These are phyloP conservation scores for Cystoderma amianthinum DNA, from an alignment of 768 basidiomycete species.

Conservation along the genomic window DNA sequence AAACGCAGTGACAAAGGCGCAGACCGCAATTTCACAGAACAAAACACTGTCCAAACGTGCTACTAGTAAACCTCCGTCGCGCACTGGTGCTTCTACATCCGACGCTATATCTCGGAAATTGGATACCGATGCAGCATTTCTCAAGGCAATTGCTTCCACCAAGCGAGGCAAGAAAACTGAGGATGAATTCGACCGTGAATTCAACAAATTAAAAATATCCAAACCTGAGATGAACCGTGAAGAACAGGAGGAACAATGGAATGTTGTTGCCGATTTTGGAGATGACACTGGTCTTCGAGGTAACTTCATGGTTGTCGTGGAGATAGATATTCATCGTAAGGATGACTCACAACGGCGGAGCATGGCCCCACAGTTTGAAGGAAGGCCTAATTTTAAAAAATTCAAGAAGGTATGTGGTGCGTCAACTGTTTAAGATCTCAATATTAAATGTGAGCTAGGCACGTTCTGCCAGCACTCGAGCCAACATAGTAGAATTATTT, in stretches of 20 bases:
- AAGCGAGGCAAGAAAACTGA: conserved; percentile 64
- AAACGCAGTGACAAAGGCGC: conserved; percentile 20
- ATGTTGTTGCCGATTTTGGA: conserved; percentile 56
- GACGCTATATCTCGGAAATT: conserved; percentile 29
- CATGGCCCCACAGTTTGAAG: conserved; percentile 33
- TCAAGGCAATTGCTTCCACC: conserved; percentile 68
- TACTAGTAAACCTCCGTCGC: conserved; percentile 1
- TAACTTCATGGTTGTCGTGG: conserved; percentile 76
- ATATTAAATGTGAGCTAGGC: conserved; percentile 12
- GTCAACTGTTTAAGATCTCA: background rate
- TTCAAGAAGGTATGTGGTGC: conserved; percentile 54
- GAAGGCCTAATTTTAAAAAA: conserved; percentile 66
- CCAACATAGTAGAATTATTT: conserved; percentile 42
- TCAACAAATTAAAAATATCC: conserved; percentile 68
- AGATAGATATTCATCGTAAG: conserved; percentile 48
- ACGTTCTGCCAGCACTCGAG: conserved; percentile 15
- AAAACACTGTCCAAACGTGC: background rate
- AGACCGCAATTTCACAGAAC: conserved; percentile 1
- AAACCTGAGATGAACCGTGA: conserved; percentile 48
- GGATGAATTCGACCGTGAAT: conserved; percentile 72
- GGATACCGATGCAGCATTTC: conserved; percentile 63
- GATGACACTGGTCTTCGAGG: conserved; percentile 56
- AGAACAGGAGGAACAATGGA: conserved; percentile 49
- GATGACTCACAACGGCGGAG: conserved; percentile 8
- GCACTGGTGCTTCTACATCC: background rate